These are phyloP conservation scores for Hypoxylon rubiginosum DNA, from an alignment of 2,329 filamentous ascomycete genomes.

Conservation along the genomic window DNA sequence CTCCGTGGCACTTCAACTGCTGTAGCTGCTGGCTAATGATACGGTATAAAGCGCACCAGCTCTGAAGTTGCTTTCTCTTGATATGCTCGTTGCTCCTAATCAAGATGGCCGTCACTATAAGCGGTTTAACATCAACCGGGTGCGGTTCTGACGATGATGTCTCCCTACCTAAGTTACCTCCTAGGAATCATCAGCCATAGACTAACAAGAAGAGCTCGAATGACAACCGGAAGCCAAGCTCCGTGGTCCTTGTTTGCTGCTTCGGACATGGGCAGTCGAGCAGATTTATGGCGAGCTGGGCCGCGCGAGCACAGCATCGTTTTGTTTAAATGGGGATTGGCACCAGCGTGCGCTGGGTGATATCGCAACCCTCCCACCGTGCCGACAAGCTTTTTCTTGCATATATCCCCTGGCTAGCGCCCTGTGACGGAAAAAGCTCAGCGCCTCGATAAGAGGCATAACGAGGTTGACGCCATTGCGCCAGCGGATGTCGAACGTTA, in stretches of 20 bases:
- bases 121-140: not conserved
- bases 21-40: not conserved
- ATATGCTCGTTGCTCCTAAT: not conserved
- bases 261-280: conserved; percentile 1
- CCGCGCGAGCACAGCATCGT: conserved; percentile 21
- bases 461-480: conserved; percentile 40
- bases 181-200: conserved; percentile 18
- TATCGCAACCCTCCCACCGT: conserved; percentile 11
- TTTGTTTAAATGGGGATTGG: conserved; percentile 33
- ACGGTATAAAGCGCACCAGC: not conserved
- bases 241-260: conserved; percentile 15
- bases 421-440: conserved; percentile 13
- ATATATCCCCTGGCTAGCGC: conserved; percentile 9
- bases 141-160: conserved; percentile 18
- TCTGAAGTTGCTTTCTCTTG: not conserved
- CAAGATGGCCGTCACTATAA: not conserved
- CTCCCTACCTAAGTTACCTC: not conserved
- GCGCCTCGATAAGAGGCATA: conserved; percentile 13
- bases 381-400: conserved; percentile 21
- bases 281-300: conserved; percentile 1
- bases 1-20: not conserved
- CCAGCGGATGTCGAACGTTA: conserved; percentile 36
- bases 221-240: conserved; percentile 28
- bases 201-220: conserved; percentile 5
- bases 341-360: conserved; percentile 3